Evolutionary conservation across 306 rosid species (phyloP), one percentile per base, ranked within the genome.

Genomic region (Biancaea sappan): DNA sequence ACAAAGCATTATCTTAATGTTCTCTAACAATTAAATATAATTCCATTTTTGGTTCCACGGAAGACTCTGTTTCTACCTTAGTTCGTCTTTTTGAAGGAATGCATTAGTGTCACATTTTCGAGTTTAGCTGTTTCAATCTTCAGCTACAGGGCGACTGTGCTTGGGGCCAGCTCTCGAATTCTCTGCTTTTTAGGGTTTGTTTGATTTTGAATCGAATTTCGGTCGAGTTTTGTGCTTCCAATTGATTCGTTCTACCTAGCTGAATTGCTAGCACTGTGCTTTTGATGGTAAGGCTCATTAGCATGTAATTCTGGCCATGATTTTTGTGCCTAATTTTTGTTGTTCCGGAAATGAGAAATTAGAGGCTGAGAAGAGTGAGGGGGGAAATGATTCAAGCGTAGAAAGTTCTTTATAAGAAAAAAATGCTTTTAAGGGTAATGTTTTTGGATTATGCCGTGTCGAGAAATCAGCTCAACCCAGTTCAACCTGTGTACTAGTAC

Each of bases 281-380:
- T 62, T 77, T 84, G 70, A 72, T 72, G 82, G 87, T 84, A 77
- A 67, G 66, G 41, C 75, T 61, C 70, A 52, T 24, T 47, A 44
- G 22, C 41, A 29, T 51, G 9, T 51, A 59, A 35, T 75, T 73
- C 21, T 80, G 16, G 32, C 16, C 16, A 19, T 61, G 61, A 8
- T 12, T 29, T 63, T 72, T 24, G 13, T 25, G 0, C 44, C 16
- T 12, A 35, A 40, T 50, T 16, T 76, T 5, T 48, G 47, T 67
- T 35, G 10, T 67, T 13, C 32, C 46, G 62, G 40, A 66, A 71
- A 19, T 79, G 71, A 34, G 26, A 56, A 57, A 57, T 58, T 79
- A 9, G 35, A 66, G 46, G 76, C 4, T 70, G 61, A 47, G 74
- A 44, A 56, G 53, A 34, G 62, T 44, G 76, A 32, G 77, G 53